These are phyloP conservation scores for Acacia pycnantha DNA, from an alignment of 331 rosid species.

Conservation along the genomic window DNA sequence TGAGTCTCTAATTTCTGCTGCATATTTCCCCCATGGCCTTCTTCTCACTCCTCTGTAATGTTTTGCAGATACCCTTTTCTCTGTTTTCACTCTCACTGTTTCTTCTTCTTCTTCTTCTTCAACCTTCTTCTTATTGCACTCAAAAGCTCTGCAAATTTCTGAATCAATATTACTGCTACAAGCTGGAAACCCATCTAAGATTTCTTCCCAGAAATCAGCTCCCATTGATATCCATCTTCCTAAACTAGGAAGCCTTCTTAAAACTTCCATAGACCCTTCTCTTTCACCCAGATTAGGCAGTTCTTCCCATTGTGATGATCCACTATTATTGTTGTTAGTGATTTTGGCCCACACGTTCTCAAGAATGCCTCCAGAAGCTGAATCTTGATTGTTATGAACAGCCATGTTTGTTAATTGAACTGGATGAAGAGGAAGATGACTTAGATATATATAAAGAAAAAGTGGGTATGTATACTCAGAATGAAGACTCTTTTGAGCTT, in stretches of 20 bases:
- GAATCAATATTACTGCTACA: constrained; percentile 12
- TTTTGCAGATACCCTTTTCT: constrained; percentile 36
- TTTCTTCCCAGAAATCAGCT: constrained; percentile 79
- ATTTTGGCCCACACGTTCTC: constrained; percentile 88
- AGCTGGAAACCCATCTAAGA: constrained; percentile 41
- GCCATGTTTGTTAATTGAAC: constrained; percentile 46
- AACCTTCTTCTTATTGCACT: constrained; percentile 19
- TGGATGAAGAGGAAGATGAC: constrained; percentile 16
- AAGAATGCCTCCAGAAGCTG: constrained; percentile 56
- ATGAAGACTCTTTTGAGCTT: constrained; percentile 29
- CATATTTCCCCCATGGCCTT: constrained; percentile 97
- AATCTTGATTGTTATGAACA: constrained; percentile 30
- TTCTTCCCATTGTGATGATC: constrained; percentile 55
- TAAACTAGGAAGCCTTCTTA: constrained; percentile 77
- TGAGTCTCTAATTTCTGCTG: constrained; percentile 89
- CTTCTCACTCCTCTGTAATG: constrained; percentile 91
- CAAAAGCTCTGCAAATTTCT: constrained; percentile 17
- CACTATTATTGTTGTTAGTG: constrained; percentile 43
- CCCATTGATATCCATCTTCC: constrained; percentile 98
- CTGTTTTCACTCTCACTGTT: constrained; percentile 15
- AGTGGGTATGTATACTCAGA: neutral
- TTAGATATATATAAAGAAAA: constrained; percentile 20
- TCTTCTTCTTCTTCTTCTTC: constrained; percentile 10
- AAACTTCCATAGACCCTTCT: constrained; percentile 57
- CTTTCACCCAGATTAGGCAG: constrained; percentile 54